A percentile compares a stretch with the other conserved stretches of the same genome.
Evolutionary conservation across 495 filamentous ascomycete genomes (phyloP).

Genomic region (Hypoxylon crocopeplum): DNA sequence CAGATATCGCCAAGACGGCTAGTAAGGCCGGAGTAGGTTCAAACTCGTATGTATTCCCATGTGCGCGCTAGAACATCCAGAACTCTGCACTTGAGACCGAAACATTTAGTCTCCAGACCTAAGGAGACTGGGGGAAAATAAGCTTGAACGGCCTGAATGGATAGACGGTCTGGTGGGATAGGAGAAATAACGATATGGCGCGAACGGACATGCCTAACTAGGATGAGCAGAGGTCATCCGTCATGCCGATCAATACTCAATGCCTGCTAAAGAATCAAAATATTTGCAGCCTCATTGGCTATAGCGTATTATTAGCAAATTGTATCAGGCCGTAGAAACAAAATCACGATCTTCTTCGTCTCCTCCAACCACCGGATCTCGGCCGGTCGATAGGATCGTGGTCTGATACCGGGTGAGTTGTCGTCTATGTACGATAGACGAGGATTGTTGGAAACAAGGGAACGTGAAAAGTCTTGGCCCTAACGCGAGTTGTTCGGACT

Average conservation of each 20-base stretch:
- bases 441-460: constrained; percentile 8
- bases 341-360: constrained; percentile 32
- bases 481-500: constrained; percentile 25
- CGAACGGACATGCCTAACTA: constrained; percentile 21
- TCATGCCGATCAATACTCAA: constrained; percentile 19
- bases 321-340: constrained; percentile 22
- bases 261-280: constrained; percentile 9
- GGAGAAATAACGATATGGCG: constrained; percentile 9
- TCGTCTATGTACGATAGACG: not conserved
- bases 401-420: constrained; percentile 28
- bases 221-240: constrained; percentile 16
- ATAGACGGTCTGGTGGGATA: no score
- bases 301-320: constrained; percentile 12
- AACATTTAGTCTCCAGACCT: constrained; percentile 17
- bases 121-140: not conserved
- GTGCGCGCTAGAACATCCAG: not conserved
- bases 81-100: constrained; percentile 2
- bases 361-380: no score
- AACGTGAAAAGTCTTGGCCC: constrained; percentile 29
- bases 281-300: constrained; percentile 20
- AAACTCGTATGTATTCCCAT: not conserved
- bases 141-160: no score
- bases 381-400: constrained; percentile 9
- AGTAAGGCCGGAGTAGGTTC: constrained; percentile 14
- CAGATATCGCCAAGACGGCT: constrained; percentile 16